A percentile compares a stretch with the other conserved stretches of the same genome.
phyloP scores from a whole-genome alignment of 768 basidiomycete genomes.

The Mycena alexandri region DNA sequence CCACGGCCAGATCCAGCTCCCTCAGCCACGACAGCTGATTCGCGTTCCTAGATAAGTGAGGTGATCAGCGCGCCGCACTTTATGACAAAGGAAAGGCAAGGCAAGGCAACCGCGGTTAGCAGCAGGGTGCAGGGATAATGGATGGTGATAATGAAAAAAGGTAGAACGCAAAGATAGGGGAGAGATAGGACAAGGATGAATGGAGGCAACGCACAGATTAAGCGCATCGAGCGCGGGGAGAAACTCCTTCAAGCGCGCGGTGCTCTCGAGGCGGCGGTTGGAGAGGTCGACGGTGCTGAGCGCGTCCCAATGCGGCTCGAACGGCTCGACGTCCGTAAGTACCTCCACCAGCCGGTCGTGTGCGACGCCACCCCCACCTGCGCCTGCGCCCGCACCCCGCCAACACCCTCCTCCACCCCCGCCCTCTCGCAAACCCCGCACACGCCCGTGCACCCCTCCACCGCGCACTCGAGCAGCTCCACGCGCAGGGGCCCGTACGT shows the following conservation, averaged over 20 bases:
- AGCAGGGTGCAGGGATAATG: neutral
- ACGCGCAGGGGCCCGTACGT: slow-evolving; percentile 81
- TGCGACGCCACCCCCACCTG: slow-evolving; percentile 81
- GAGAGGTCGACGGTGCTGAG: slow-evolving; percentile 82
- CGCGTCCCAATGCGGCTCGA: slow-evolving; percentile 94
- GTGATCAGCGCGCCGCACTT: slow-evolving; percentile 1
- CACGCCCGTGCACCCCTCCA: slow-evolving; percentile 33
- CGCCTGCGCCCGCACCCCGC: slow-evolving; percentile 15
- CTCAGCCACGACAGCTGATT: slow-evolving; percentile 86
- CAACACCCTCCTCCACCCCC: slow-evolving; percentile 30
- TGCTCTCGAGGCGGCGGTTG: slow-evolving; percentile 79
- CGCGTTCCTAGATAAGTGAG: slow-evolving; percentile 53
- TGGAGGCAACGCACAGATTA: slow-evolving; percentile 72
- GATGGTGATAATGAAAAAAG: neutral
- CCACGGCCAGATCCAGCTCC: slow-evolving; percentile 67
- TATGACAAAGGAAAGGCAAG: slow-evolving; percentile 10
- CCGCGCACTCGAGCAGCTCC: slow-evolving; percentile 48
- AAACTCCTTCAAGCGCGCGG: slow-evolving; percentile 88
- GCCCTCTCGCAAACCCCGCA: slow-evolving; percentile 20
- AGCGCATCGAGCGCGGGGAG: slow-evolving; percentile 83
- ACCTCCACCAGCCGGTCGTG: slow-evolving; percentile 91
- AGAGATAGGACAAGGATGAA: neutral
- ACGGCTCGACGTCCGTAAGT: slow-evolving; percentile 95
- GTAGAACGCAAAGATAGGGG: neutral
- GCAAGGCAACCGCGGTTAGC: slow-evolving; percentile 23